These are phyloP conservation scores for Allium sativum DNA, from an alignment of 106 monocot species.

Conservation along the genomic window DNA sequence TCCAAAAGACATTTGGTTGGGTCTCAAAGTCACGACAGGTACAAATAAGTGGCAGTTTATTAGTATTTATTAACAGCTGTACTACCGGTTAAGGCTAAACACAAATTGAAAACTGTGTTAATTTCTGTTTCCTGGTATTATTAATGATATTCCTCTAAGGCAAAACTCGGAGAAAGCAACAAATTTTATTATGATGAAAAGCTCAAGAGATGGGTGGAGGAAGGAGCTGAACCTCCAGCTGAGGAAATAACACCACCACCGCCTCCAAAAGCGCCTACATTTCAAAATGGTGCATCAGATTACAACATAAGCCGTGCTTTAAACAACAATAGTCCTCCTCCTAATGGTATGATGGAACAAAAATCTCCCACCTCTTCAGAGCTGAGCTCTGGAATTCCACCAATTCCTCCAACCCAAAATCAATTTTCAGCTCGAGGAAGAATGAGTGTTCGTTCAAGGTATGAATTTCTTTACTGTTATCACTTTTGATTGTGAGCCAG, in stretches of 20 bases:
- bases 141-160: slow-evolving; percentile 19
- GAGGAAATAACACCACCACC: slow-evolving; percentile 56
- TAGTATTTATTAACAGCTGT: too few species aligned
- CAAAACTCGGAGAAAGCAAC: slow-evolving; percentile 81
- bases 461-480: not conserved
- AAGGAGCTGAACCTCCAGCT: slow-evolving; percentile 62
- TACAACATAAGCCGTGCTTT: slow-evolving; percentile 38
- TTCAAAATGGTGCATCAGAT: slow-evolving; percentile 43
- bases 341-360: slow-evolving; percentile 25
- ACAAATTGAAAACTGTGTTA: too few species aligned
- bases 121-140: too few species aligned
- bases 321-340: slow-evolving; percentile 12
- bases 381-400: slow-evolving; percentile 46
- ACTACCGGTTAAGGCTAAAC: too few species aligned
- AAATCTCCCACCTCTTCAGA: slow-evolving; percentile 27
- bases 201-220: slow-evolving; percentile 96
- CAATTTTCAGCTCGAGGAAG: slow-evolving; percentile 82
- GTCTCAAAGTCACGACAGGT: slow-evolving; percentile 85
- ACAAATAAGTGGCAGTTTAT: too few species aligned
- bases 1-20: slow-evolving; percentile 88
- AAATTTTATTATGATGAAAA: slow-evolving; percentile 98
- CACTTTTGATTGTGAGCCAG: too few species aligned
- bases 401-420: slow-evolving; percentile 67
- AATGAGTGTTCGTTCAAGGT: slow-evolving; percentile 84
- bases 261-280: slow-evolving; percentile 52